Percentiles rank a stretch among this genome's conserved stretches.
These are phyloP conservation scores for Mycena venus DNA, from an alignment of 768 basidiomycete species.

Conservation along the genomic window DNA sequence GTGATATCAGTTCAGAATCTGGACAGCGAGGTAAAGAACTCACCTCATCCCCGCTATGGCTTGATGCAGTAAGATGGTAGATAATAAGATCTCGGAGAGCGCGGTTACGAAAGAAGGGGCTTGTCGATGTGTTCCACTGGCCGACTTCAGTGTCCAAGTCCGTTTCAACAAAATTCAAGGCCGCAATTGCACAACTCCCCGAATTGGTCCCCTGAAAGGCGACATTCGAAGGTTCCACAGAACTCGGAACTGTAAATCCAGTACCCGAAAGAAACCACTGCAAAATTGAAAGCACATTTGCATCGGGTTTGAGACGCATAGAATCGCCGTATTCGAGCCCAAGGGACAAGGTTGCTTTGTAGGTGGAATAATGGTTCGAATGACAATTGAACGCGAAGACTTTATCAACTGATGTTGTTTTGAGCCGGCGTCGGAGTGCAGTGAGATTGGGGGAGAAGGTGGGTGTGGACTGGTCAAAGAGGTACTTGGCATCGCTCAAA, in stretches of 20 bases:
- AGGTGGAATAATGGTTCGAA: neutral
- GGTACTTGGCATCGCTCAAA: neutral
- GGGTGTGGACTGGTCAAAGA: neutral
- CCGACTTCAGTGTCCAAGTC: neutral
- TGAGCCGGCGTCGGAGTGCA: neutral
- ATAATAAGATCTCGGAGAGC: neutral
- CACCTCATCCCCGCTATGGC: neutral
- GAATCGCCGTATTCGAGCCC: slow-evolving; percentile 1
- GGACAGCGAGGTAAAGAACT: neutral
- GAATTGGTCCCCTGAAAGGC: neutral
- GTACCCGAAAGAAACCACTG: neutral
- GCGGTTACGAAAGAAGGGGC: slow-evolving; percentile 2
- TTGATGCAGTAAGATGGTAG: neutral
- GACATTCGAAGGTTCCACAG: neutral
- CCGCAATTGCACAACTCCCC: slow-evolving; percentile 14
- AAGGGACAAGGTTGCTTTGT: neutral
- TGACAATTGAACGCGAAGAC: neutral
- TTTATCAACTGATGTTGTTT: neutral
- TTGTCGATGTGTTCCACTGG: neutral
- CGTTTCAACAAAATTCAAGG: slow-evolving; percentile 10
- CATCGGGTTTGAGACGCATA: neutral
- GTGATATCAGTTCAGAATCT: neutral
- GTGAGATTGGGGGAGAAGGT: neutral
- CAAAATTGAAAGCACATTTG: neutral
- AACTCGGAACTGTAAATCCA: neutral